These are phyloP conservation scores for Zoysia pacifica DNA, from an alignment of 176 grass and related monocot genomes.

Conservation along the genomic window DNA sequence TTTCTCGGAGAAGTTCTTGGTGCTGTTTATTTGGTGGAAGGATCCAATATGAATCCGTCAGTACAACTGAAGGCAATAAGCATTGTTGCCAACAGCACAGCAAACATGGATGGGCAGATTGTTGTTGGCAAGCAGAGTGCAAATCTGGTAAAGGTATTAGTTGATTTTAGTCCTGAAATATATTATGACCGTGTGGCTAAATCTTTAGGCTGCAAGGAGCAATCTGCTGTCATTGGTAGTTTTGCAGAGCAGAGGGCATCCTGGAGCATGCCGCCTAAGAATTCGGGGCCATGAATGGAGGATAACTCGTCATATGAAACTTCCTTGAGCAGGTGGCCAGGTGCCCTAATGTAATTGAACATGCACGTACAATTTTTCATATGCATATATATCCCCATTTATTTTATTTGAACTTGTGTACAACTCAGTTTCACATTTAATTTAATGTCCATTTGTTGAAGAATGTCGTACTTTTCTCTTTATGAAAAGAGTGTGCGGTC, in stretches of 20 bases:
- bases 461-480: not conserved
- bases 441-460: not conserved
- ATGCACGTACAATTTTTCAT: not conserved
- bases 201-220: conserved; percentile 48
- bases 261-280: conserved; percentile 52
- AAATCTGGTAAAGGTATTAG: conserved; percentile 54
- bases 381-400: not conserved
- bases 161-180: conserved; percentile 48
- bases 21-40: conserved; percentile 71
- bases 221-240: conserved; percentile 60
- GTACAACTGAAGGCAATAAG: conserved; percentile 44
- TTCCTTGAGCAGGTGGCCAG: not conserved
- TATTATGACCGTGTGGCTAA: conserved; percentile 57
- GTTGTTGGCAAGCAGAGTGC: conserved; percentile 13
- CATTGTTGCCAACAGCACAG: conserved; percentile 45
- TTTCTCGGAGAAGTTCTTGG: conserved; percentile 86
- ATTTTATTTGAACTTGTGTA: not conserved
- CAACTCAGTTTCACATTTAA: not conserved
- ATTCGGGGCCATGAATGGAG: not conserved
- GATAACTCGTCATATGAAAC: not conserved
- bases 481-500: not conserved
- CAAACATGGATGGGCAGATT: conserved; percentile 54
- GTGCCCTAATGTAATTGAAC: not conserved
- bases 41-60: conserved; percentile 43
- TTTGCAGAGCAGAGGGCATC: conserved; percentile 64